Evolutionary conservation across 106 monocot genomes (phyloP).

Genomic region (Amphibolis antarctica): DNA sequence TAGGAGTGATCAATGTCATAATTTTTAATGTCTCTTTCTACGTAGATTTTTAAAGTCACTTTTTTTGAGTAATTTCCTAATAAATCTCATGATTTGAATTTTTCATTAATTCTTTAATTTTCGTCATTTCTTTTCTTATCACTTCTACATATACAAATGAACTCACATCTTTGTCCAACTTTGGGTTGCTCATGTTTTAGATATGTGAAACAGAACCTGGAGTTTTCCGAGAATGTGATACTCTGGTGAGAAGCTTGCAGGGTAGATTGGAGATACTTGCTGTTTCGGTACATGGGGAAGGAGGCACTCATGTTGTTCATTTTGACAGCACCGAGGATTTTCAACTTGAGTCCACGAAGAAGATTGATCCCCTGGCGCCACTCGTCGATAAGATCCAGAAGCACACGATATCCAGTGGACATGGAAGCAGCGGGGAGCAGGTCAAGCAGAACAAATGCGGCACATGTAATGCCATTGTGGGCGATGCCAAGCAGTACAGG

Average conservation of each 20-base stretch:
- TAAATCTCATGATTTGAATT: no score
- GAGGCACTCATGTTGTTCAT: conserved; percentile 42
- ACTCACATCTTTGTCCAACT: no score
- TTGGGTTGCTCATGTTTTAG: conserved; percentile 23
- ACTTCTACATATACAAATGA: no score
- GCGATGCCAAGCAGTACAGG: conserved; percentile 71
- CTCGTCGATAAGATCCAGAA: conserved; percentile 34
- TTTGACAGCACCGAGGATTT: conserved; percentile 39
- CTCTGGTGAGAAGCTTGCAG: conserved; percentile 44
- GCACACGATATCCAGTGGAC: conserved; percentile 27
- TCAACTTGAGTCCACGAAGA: conserved; percentile 15
- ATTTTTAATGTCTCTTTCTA: no score
- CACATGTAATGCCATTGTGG: conserved; percentile 68
- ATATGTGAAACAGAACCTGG: conserved; percentile 82
- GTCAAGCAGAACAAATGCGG: conserved; percentile 61
- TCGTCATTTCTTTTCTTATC: no score
- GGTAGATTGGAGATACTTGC: conserved; percentile 90
- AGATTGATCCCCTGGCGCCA: conserved; percentile 22
- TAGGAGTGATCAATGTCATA: no score
- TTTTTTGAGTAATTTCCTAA: no score
- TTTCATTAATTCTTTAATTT: no score
- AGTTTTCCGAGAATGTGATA: conserved; percentile 76
- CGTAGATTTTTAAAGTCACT: no score
- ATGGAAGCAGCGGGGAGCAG: conserved; percentile 18
- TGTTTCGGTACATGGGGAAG: conserved; percentile 51